Conservation (phyloP, 768 basidiomycete species). For the Boletus rubropictus region DNA sequence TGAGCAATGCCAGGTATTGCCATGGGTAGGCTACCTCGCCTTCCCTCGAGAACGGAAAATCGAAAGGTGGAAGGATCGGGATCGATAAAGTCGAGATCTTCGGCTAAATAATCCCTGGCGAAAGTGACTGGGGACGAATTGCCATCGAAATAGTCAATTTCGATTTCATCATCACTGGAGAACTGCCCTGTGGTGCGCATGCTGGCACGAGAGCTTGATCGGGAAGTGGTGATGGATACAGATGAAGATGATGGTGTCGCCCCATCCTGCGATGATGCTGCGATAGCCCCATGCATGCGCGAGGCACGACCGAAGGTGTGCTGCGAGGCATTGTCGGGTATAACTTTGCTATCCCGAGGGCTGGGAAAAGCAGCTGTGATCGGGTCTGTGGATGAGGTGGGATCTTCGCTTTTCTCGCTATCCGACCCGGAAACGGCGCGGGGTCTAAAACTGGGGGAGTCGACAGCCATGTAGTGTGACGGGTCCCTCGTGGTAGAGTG, state of each 20-base stretch:
- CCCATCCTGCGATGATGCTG: conserved; percentile 21
- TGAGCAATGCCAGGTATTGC: conserved; percentile 42
- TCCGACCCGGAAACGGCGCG: conserved; percentile 18
- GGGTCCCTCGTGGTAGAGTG: conserved; percentile 9
- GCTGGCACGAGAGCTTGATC: conserved; percentile 30
- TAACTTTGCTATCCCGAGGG: conserved; percentile 22
- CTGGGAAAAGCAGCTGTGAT: conserved; percentile 17
- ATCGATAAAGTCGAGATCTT: conserved; percentile 25
- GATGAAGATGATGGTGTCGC: conserved; percentile 39
- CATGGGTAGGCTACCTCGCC: conserved; percentile 59
- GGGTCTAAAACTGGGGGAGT: conserved; percentile 3
- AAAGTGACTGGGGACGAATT: conserved; percentile 35
- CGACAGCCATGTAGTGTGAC: not conserved
- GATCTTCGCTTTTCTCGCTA: conserved; percentile 35
- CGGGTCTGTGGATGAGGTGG: conserved; percentile 31
- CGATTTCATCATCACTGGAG: conserved; percentile 45
- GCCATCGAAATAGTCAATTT: conserved; percentile 36
- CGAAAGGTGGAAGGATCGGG: conserved; percentile 25
- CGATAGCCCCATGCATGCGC: conserved; percentile 17
- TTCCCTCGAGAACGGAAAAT: conserved; percentile 18
- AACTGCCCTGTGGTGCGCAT: conserved; percentile 35
- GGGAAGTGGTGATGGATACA: conserved; percentile 37
- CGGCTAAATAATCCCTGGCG: conserved; percentile 37
- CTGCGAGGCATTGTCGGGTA: conserved; percentile 41
- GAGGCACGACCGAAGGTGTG: conserved; percentile 47